These are phyloP conservation scores for Chenopodium suecicum DNA, from an alignment of 148 eudicot genomes.

Conservation along the genomic window DNA sequence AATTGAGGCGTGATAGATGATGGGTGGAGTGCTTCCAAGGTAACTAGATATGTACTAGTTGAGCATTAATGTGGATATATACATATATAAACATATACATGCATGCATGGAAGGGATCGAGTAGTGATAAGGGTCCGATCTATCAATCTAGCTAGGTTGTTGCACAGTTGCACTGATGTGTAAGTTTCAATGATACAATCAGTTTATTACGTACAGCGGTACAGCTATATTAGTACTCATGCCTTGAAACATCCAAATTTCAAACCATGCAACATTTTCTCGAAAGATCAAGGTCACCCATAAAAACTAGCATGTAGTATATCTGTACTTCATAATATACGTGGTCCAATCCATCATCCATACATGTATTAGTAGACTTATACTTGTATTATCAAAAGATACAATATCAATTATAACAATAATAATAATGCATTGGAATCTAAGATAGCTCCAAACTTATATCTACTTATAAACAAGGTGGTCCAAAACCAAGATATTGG, in stretches of 20 bases:
- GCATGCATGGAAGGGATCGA: background rate
- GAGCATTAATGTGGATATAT: background rate
- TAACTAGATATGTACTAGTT: background rate
- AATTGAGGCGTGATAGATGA: too few relatives aligned
- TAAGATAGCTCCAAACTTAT: constrained; percentile 15
- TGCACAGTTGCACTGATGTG: background rate
- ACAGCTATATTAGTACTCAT: background rate
- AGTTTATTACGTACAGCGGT: constrained; percentile 13
- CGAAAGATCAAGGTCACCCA: constrained; percentile 3
- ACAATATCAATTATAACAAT: background rate
- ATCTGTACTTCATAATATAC: background rate
- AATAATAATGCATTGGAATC: constrained; percentile 10
- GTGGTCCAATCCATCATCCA: constrained; percentile 19
- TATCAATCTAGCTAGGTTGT: background rate
- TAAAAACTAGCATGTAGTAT: background rate
- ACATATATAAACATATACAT: background rate
- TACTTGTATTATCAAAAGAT: too few relatives aligned
- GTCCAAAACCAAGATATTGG: constrained; percentile 10
- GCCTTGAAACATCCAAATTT: constrained; percentile 12
- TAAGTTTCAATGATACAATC: background rate
- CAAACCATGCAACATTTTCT: constrained; percentile 8
- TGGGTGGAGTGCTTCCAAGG: background rate
- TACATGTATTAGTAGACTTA: background rate
- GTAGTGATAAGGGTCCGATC: background rate
- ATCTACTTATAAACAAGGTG: background rate